Conservation (phyloP, 2,329 filamentous ascomycete genomes). For the Fusarium mundagurra region DNA sequence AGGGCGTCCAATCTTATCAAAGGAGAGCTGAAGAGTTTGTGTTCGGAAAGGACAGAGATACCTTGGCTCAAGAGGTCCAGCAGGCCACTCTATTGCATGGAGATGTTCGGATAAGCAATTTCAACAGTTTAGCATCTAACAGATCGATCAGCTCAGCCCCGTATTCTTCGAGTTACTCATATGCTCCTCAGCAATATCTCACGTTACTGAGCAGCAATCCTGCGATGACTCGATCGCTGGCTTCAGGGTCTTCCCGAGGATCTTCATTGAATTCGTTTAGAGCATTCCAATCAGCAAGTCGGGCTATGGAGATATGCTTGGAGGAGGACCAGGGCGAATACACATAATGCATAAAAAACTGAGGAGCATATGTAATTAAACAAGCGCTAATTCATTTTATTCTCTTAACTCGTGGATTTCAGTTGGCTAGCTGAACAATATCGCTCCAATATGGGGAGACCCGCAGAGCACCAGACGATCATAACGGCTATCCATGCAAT, state of each 20-base stretch:
- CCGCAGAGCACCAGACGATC: too few relatives aligned
- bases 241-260: accelerated
- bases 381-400: accelerated
- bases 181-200: accelerated
- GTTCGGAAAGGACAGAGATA: accelerated
- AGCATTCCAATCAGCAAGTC: not conserved
- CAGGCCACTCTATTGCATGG: accelerated
- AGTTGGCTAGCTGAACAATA: too few relatives aligned
- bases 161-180: accelerated
- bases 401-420: accelerated
- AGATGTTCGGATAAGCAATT: accelerated
- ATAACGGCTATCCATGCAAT: too few relatives aligned
- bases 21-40: accelerated
- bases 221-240: not conserved
- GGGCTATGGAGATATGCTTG: accelerated
- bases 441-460: too few relatives aligned
- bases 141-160: accelerated
- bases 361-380: not conserved
- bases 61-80: accelerated
- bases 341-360: accelerated
- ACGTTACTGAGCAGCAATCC: accelerated
- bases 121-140: accelerated
- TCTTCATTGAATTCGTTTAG: not conserved
- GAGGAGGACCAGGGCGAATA: accelerated
- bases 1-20: not conserved